Base-by-base conservation (phyloP, 768 basidiomycete genomes). In the Amylocystis lapponica region DNA sequence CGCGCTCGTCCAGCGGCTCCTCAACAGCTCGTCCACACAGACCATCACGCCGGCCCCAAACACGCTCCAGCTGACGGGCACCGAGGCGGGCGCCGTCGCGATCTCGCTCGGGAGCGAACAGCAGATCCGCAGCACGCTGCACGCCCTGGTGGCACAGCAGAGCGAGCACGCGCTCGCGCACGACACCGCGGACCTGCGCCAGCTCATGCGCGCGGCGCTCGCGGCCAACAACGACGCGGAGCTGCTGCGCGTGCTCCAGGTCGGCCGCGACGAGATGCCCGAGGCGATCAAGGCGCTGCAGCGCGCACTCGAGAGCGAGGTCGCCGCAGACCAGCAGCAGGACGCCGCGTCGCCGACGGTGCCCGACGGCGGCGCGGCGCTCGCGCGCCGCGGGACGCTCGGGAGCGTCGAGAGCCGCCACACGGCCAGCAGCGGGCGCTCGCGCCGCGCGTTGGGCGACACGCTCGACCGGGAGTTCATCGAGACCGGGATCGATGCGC, bases 201-300 rank as follows among this genome's bases (percentile, higher is more conserved):
- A 66, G 45, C 70, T 83, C 38, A 74, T 89, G 69, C 73, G 74
- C 5, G 60, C 58, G 1, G 81, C 83, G 12, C 63, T 85, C 22
- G 66, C 70, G 39, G 66, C 74, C 5, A 74, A 74, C 41, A 79
- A 66, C 49, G 86, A 88, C 53, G 74, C 67, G 8, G 74, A 78
- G 50, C 78, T 87, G 71, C 62, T 86, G 25, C 65, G 70, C 16
- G 71, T 81, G 1, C 65, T 87, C 30, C 76, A 83, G 49, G 74
- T 83, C 33, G 70, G 70, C 26, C 66, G 78, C 35, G 75, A 77
- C 34, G 83, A 86, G 58, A 81, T 86, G 74, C 81, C 82, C 1
- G 87, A 90, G 59, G 85, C 85, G 11, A 79, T 88, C 59, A 86
- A 86, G 65, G 81, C 86, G 4, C 68, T 90, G 14, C 86, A 86